These are phyloP conservation scores for Pestalotiopsis sp. DNA, from an alignment of 2,329 filamentous ascomycete species.

Conservation along the genomic window DNA sequence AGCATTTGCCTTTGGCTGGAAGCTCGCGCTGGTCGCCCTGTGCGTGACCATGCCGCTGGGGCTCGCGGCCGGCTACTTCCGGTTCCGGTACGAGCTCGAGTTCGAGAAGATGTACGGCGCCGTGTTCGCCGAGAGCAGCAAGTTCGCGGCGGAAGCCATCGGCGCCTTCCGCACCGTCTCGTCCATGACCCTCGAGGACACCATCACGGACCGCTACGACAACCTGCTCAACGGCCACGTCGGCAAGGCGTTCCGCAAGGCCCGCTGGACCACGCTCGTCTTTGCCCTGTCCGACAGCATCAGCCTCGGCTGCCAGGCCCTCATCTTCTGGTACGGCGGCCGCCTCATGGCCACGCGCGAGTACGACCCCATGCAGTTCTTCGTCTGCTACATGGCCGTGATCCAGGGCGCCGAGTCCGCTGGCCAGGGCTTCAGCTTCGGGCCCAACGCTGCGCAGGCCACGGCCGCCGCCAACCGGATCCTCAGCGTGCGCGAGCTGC, in stretches of 20 bases:
- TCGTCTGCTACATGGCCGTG: slow-evolving; percentile 66
- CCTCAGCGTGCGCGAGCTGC: slow-evolving; percentile 51
- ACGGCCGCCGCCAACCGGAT: slow-evolving; percentile 64
- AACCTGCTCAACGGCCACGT: slow-evolving; percentile 63
- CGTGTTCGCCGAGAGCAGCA: slow-evolving; percentile 72
- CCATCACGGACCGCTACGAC: slow-evolving; percentile 65
- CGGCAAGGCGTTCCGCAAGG: slow-evolving; percentile 59
- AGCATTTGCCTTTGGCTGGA: slow-evolving; percentile 76
- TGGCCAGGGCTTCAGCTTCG: slow-evolving; percentile 69
- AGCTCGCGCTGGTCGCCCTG: slow-evolving; percentile 69
- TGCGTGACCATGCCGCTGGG: slow-evolving; percentile 61
- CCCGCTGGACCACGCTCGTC: slow-evolving; percentile 63
- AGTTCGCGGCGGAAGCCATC: slow-evolving; percentile 76
- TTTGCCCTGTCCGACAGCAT: slow-evolving; percentile 73
- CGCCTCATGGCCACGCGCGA: slow-evolving; percentile 57
- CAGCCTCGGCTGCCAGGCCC: slow-evolving; percentile 63
- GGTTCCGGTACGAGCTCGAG: slow-evolving; percentile 62
- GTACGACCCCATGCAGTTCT: slow-evolving; percentile 49
- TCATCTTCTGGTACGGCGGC: slow-evolving; percentile 70
- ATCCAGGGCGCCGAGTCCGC: slow-evolving; percentile 70
- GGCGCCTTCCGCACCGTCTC: slow-evolving; percentile 74
- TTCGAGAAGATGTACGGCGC: slow-evolving; percentile 71
- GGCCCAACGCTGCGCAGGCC: slow-evolving; percentile 65
- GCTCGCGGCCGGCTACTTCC: slow-evolving; percentile 50
- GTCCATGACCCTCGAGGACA: slow-evolving; percentile 69